Percentiles rank a stretch among this genome's conserved stretches.
phyloP scores from a whole-genome alignment of 2,329 filamentous ascomycete genomes.

The Didymella glomerata region DNA sequence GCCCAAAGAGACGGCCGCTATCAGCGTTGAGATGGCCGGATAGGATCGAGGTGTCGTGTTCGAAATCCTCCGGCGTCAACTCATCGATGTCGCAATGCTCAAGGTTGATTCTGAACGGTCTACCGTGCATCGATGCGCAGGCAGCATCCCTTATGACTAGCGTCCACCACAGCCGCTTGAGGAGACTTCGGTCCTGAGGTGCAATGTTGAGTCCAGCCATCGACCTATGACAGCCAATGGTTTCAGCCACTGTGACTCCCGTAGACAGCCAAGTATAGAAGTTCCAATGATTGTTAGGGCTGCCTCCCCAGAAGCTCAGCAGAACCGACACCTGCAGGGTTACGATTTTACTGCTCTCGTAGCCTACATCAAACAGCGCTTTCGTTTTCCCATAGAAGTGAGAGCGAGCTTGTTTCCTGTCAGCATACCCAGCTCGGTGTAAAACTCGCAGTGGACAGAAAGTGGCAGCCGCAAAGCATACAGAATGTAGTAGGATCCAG shows the following conservation, averaged over 20 bases:
- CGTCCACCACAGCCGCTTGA: constrained; percentile 17
- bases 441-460: constrained; percentile 15
- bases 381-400: constrained; percentile 11
- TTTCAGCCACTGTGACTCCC: constrained; percentile 14
- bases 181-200: constrained; percentile 13
- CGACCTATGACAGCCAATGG: constrained; percentile 17
- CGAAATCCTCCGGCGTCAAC: constrained; percentile 10
- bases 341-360: constrained; percentile 16
- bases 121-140: constrained; percentile 17
- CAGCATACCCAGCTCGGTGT: constrained; percentile 9
- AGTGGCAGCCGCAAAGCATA: constrained; percentile 11
- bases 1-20: constrained; percentile 2
- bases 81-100: constrained; percentile 17
- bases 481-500: constrained; percentile 13
- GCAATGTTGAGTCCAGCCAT: constrained; percentile 15
- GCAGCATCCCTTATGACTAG: constrained; percentile 13
- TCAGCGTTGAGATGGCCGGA: neutral
- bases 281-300: constrained; percentile 18
- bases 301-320: constrained; percentile 16
- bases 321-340: constrained; percentile 9
- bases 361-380: constrained; percentile 13
- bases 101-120: constrained; percentile 17
- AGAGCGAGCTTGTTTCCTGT: constrained; percentile 10
- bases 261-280: constrained; percentile 20
- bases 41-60: neutral